Conservation (phyloP, 345 rosid genomes). For the Geranium rotundifolium region DNA sequence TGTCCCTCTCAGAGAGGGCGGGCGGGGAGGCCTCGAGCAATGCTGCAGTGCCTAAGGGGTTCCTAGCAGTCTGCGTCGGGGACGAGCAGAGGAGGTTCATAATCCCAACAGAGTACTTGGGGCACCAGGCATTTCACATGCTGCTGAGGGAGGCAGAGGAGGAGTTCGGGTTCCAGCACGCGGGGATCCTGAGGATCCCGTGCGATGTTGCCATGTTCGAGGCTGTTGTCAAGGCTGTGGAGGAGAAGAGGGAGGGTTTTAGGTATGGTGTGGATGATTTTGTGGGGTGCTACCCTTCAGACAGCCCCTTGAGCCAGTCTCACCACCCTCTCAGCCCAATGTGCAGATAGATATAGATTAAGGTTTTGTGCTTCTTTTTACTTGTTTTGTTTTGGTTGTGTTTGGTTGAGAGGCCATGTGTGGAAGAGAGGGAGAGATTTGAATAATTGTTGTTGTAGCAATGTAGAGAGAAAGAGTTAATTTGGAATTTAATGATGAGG, state of each 20-base stretch:
- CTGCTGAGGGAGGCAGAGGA: conserved; percentile 55
- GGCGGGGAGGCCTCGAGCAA: conserved; percentile 3
- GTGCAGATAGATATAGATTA: conserved; percentile 26
- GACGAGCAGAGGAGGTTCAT: conserved; percentile 43
- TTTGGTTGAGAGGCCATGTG: conserved; percentile 20
- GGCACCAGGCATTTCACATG: conserved; percentile 42
- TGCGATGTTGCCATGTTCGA: conserved; percentile 41
- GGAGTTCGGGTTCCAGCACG: conserved; percentile 56
- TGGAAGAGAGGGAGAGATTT: conserved; percentile 8
- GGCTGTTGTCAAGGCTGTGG: conserved; percentile 36
- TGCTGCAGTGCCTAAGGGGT: conserved; percentile 37
- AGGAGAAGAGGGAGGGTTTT: conserved; percentile 25
- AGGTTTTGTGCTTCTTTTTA: conserved; percentile 11
- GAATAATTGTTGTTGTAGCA: conserved; percentile 19
- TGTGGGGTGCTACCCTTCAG: conserved; percentile 27
- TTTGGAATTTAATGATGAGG: conserved; percentile 9
- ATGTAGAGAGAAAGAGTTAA: conserved; percentile 8
- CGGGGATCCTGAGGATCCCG: conserved; percentile 47
- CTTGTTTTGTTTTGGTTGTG: conserved; percentile 13
- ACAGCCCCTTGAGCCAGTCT: conserved; percentile 40
- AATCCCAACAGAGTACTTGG: conserved; percentile 43
- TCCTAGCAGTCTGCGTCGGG: conserved; percentile 47
- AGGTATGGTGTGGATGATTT: conserved; percentile 18
- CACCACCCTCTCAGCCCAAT: conserved; percentile 56
- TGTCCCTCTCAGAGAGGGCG: conserved; percentile 40